Percentiles rank a stretch among this genome's conserved stretches.
These are phyloP conservation scores for Acer negundo DNA, from an alignment of 345 rosid species.

Conservation along the genomic window DNA sequence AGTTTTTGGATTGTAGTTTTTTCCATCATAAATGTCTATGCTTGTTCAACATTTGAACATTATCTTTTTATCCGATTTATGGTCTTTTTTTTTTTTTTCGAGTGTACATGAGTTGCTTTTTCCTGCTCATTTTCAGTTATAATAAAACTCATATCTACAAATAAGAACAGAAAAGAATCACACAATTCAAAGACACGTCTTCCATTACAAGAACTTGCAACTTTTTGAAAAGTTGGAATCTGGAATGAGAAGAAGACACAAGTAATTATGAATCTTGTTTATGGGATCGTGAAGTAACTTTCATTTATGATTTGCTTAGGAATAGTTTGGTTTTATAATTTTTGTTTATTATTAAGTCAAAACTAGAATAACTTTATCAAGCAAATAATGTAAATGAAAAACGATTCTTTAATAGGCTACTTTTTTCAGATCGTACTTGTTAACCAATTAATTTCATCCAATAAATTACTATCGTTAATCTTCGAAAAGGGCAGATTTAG, in stretches of 20 bases:
- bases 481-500: no score
- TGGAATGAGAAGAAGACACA: no score
- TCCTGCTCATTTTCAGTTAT: neutral
- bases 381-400: no score
- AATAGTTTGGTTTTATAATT: neutral
- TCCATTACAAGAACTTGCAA: neutral
- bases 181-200: neutral
- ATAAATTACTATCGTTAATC: no score
- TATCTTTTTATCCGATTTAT: neutral
- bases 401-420: no score
- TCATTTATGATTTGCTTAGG: neutral
- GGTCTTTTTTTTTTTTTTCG: neutral
- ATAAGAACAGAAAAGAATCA: no score
- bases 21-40: neutral
- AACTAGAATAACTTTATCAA: no score
- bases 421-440: no score
- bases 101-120: neutral
- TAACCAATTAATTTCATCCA: no score
- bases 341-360: no score
- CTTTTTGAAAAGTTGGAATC: neutral
- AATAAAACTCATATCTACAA: neutral
- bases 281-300: neutral
- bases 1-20: slow-evolving; percentile 2
- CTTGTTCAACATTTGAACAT: neutral
- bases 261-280: neutral